Conservation (phyloP, 1,284 basidiomycete species). For the Jaminaea rosea region DNA sequence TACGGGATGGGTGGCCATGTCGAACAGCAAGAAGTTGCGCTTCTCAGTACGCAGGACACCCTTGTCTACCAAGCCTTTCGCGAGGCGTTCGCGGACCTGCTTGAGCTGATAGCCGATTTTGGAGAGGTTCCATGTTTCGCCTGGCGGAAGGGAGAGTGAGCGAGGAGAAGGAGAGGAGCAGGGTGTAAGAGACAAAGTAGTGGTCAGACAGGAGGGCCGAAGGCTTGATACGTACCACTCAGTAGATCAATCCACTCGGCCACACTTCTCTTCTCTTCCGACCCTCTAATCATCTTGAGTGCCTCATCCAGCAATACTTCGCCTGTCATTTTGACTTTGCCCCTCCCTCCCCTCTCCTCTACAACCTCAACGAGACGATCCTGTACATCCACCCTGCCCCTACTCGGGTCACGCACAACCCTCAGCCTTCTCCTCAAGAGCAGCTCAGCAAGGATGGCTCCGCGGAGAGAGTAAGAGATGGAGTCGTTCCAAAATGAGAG, state of each 20-base stretch:
- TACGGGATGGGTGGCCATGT: constrained; percentile 47
- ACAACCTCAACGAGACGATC: constrained; percentile 41
- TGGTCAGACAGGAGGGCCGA: no score
- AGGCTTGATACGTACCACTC: constrained; percentile 16
- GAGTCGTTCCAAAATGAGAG: constrained; percentile 48
- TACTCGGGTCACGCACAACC: constrained; percentile 21
- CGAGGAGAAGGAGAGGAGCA: no score
- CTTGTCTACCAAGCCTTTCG: constrained; percentile 46
- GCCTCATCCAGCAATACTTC: constrained; percentile 45
- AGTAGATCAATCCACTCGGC: constrained; percentile 44
- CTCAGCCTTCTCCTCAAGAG: constrained; percentile 36
- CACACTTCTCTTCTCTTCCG: constrained; percentile 29
- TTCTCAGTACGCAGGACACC: constrained; percentile 46
- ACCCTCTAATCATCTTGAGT: constrained; percentile 37
- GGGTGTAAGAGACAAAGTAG: no score
- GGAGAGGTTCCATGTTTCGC: constrained; percentile 46
- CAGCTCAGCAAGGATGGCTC: constrained; percentile 43
- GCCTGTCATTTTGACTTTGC: constrained; percentile 40
- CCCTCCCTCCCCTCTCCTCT: no score
- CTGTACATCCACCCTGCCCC: constrained; percentile 5
- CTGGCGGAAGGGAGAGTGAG: constrained; percentile 5
- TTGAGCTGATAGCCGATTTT: constrained; percentile 45
- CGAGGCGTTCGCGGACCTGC: constrained; percentile 44
- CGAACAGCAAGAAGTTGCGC: constrained; percentile 45
- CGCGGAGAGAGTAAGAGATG: constrained; percentile 44